phyloP scores from a whole-genome alignment of 2,329 filamentous ascomycete species.

The Zymoseptoria crescenta region DNA sequence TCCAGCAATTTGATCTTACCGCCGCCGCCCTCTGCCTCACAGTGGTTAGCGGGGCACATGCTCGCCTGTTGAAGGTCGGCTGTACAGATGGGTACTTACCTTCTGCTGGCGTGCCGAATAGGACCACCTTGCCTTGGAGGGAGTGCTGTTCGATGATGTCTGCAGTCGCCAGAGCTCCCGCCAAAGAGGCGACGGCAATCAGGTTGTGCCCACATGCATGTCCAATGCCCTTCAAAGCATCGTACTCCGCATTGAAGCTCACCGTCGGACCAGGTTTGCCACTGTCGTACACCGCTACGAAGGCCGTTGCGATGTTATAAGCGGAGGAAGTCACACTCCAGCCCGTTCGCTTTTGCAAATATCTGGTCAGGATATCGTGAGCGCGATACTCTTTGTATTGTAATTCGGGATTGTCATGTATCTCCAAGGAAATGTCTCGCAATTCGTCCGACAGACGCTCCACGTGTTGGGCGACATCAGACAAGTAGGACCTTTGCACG shows the following conservation, averaged over 20 bases:
- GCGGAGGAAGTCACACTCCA: constrained; percentile 48
- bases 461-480: constrained; percentile 33
- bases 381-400: constrained; percentile 43
- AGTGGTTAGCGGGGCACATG: neutral
- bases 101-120: constrained; percentile 42
- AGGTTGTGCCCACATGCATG: constrained; percentile 43
- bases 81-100: constrained; percentile 22
- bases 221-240: constrained; percentile 35
- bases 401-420: constrained; percentile 44
- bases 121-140: constrained; percentile 31
- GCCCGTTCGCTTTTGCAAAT: constrained; percentile 34
- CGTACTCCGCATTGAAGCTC: constrained; percentile 25
- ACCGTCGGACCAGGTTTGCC: constrained; percentile 27
- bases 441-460: constrained; percentile 35
- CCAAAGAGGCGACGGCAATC: constrained; percentile 34
- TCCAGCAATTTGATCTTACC: constrained; percentile 41
- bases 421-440: constrained; percentile 42
- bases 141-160: constrained; percentile 23
- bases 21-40: constrained; percentile 26
- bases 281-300: constrained; percentile 44
- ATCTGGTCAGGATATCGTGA: constrained; percentile 44
- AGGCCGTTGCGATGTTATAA: constrained; percentile 47
- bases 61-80: neutral
- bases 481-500: constrained; percentile 6
- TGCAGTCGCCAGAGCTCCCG: constrained; percentile 33